These are phyloP conservation scores for Candida maris DNA, from an alignment of 805 yeast genomes.

Conservation along the genomic window DNA sequence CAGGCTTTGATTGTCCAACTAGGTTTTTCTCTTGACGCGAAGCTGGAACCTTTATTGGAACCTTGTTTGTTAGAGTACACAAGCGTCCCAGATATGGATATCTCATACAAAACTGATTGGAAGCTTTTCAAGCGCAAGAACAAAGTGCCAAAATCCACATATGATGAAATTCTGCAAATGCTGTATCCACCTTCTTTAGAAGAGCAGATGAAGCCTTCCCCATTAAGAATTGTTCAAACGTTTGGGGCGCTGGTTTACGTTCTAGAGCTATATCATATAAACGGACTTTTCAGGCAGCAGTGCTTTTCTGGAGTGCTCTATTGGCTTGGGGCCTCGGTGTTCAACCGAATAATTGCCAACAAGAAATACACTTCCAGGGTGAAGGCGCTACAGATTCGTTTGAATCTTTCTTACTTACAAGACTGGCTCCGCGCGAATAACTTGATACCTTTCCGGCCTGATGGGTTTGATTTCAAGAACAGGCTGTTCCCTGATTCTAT, in stretches of 20 bases:
- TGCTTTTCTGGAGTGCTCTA: conserved; percentile 73
- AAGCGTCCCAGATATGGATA: conserved; percentile 78
- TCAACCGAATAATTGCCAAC: conserved; percentile 66
- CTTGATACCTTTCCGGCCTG: conserved; percentile 39
- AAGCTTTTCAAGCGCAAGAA: conserved; percentile 44
- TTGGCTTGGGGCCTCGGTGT: conserved; percentile 69
- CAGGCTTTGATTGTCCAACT: conserved; percentile 65
- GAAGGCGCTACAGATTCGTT: conserved; percentile 83
- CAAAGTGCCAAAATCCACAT: conserved; percentile 40
- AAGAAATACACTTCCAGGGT: conserved; percentile 74
- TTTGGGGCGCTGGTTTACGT: conserved; percentile 87
- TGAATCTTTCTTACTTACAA: conserved; percentile 81
- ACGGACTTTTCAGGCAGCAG: conserved; percentile 73
- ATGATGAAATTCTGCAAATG: conserved; percentile 71
- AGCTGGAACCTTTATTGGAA: conserved; percentile 55
- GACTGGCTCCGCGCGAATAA: conserved; percentile 86
- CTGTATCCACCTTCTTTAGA: conserved; percentile 80
- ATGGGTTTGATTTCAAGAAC: conserved; percentile 22
- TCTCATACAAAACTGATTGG: conserved; percentile 71
- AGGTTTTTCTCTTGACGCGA: conserved; percentile 60
- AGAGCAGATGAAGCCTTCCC: conserved; percentile 84
- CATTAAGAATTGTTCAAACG: conserved; percentile 77
- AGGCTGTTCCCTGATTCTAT: conserved; percentile 33
- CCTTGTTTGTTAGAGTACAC: conserved; percentile 71
- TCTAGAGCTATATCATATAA: conserved; percentile 74